These are phyloP conservation scores for Mycena citricolor DNA, from an alignment of 1,284 basidiomycete genomes.

Conservation along the genomic window DNA sequence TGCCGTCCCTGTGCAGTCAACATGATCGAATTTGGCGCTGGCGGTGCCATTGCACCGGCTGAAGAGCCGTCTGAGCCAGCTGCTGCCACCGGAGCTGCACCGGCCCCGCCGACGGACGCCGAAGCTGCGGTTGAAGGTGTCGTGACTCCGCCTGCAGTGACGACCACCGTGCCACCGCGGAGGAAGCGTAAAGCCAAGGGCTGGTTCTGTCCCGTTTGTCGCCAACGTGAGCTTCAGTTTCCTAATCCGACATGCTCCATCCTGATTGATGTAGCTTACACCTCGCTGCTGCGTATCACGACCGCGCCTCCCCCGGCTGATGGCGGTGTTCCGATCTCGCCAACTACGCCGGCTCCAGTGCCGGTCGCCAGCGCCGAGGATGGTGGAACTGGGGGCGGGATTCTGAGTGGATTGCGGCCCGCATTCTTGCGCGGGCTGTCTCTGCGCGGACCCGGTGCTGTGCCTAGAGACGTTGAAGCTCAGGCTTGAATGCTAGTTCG, in stretches of 20 bases:
- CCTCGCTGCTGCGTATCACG: slow-evolving; percentile 81
- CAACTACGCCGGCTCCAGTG: not conserved
- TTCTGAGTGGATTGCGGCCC: slow-evolving; percentile 16
- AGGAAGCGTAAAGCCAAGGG: slow-evolving; percentile 90
- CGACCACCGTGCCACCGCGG: slow-evolving; percentile 42
- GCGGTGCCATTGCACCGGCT: slow-evolving; percentile 72
- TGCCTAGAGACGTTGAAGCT: slow-evolving; percentile 19
- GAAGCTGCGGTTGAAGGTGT: slow-evolving; percentile 22
- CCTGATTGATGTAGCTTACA: slow-evolving; percentile 61
- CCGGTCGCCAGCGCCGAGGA: no score
- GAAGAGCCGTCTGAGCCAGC: slow-evolving; percentile 38
- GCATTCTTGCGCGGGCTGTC: slow-evolving; percentile 20
- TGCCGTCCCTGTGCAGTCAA: slow-evolving; percentile 90
- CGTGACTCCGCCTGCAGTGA: slow-evolving; percentile 24
- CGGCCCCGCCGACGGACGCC: slow-evolving; percentile 13
- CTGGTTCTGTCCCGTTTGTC: slow-evolving; percentile 92
- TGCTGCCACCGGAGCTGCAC: slow-evolving; percentile 11
- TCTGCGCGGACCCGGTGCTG: slow-evolving; percentile 2
- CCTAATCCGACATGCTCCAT: slow-evolving; percentile 10
- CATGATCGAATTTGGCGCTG: slow-evolving; percentile 94
- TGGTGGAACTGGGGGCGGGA: slow-evolving; percentile 8
- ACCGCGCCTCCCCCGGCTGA: slow-evolving; percentile 56
- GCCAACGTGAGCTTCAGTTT: slow-evolving; percentile 63
- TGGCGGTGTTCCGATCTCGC: not conserved
- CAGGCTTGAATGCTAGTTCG: no score